Percentiles rank a stretch among this genome's conserved stretches.
Evolutionary conservation across 768 basidiomycete species (phyloP).

Genomic region (Rhizopogon rudus): DNA sequence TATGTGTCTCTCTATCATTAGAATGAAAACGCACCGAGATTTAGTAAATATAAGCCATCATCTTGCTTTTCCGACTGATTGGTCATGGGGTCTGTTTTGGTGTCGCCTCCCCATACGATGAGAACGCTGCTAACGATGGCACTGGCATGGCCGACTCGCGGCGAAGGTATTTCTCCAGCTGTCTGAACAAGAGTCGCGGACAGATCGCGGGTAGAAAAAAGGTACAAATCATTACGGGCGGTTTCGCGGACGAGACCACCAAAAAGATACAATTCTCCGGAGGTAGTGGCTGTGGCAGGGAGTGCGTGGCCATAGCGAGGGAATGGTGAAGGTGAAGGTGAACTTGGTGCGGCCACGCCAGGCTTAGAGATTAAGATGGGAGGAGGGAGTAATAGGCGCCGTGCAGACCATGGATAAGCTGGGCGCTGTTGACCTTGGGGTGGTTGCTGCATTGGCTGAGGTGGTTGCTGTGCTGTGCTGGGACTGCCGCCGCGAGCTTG

Average conservation of each 20-base stretch:
- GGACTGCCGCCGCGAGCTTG: conserved; percentile 32
- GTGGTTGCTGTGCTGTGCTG: conserved; percentile 22
- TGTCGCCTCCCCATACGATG: conserved; percentile 98
- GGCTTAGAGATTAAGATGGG: conserved; percentile 62
- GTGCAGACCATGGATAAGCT: conserved; percentile 81
- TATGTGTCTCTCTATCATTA: neutral
- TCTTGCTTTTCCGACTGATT: conserved; percentile 76
- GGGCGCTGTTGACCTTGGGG: conserved; percentile 41
- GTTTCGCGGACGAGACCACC: conserved; percentile 92
- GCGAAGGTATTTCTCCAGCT: conserved; percentile 79
- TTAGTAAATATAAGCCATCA: conserved; percentile 89
- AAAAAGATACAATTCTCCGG: conserved; percentile 92
- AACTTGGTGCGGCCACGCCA: conserved; percentile 55
- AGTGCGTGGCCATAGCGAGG: conserved; percentile 95
- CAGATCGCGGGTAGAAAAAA: conserved; percentile 78
- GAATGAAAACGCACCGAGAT: conserved; percentile 65
- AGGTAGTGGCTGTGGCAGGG: conserved; percentile 68
- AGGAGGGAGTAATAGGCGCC: conserved; percentile 64
- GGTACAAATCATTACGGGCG: conserved; percentile 89
- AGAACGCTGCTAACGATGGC: conserved; percentile 94
- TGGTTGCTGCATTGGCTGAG: conserved; percentile 19
- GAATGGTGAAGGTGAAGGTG: conserved; percentile 84
- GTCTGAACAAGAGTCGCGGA: conserved; percentile 83
- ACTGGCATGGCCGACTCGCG: conserved; percentile 94
- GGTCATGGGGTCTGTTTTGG: conserved; percentile 67